Percentiles rank a stretch among this genome's conserved stretches.
These are phyloP conservation scores for Puccinia sorghi DNA, from an alignment of 1,284 basidiomycete species.

Conservation along the genomic window DNA sequence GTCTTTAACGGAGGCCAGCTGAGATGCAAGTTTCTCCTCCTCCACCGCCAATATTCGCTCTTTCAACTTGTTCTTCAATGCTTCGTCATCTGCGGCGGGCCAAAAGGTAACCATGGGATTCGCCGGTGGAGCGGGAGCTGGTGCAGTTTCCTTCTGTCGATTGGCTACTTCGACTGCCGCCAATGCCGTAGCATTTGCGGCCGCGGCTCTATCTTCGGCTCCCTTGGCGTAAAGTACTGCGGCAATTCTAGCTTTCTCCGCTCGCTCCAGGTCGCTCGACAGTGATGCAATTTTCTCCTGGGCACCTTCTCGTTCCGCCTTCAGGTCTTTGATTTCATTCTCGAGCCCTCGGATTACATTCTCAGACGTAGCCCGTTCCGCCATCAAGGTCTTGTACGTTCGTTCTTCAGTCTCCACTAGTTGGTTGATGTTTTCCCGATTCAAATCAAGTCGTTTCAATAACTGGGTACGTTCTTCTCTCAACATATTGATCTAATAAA, in stretches of 20 bases:
- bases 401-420: conserved; percentile 39
- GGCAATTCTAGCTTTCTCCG: conserved; percentile 36
- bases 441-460: conserved; percentile 28
- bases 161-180: conserved; percentile 20
- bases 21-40: conserved; percentile 37
- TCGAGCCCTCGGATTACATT: conserved; percentile 21
- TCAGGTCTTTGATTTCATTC: conserved; percentile 9
- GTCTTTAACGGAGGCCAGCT: conserved; percentile 40
- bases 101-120: conserved; percentile 21
- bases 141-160: conserved; percentile 3
- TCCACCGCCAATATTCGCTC: conserved; percentile 40
- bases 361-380: conserved; percentile 29
- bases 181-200: conserved; percentile 21
- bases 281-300: neutral
- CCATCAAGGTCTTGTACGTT: conserved; percentile 43
- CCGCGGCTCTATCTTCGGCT: conserved; percentile 32
- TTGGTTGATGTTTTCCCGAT: conserved; percentile 47
- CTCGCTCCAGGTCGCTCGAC: conserved; percentile 27
- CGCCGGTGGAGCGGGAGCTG: conserved; percentile 15
- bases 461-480: conserved; percentile 44
- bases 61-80: conserved; percentile 38
- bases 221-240: conserved; percentile 42
- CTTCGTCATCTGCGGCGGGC: conserved; percentile 41
- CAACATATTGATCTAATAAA: conserved; percentile 30
- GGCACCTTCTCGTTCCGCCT: conserved; percentile 9